A percentile compares a stretch with the other conserved stretches of the same genome.
Evolutionary conservation across 2,329 filamentous ascomycete genomes (phyloP).

Genomic region (Fusarium goolgardi): DNA sequence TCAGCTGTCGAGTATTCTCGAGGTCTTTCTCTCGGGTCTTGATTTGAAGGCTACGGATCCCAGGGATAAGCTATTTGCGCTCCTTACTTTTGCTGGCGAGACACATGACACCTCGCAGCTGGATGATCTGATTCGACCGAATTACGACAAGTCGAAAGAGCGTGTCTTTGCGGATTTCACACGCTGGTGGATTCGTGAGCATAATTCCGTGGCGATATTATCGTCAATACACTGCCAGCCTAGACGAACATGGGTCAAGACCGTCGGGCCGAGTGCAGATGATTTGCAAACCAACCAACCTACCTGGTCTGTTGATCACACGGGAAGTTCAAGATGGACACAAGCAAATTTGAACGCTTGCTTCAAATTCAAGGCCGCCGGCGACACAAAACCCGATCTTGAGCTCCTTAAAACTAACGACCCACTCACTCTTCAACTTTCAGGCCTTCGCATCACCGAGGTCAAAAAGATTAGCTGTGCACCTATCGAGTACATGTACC

Average conservation of each 20-base stretch:
- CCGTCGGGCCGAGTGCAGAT: neutral
- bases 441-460: constrained; percentile 1
- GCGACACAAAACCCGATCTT: constrained; percentile 11
- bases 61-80: constrained; percentile 30
- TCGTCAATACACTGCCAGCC: constrained; percentile 30
- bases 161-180: constrained; percentile 38
- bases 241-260: constrained; percentile 25
- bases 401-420: neutral
- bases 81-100: constrained; percentile 33
- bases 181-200: constrained; percentile 32
- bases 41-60: constrained; percentile 38
- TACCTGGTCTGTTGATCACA: constrained; percentile 26
- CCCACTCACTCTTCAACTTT: constrained; percentile 10
- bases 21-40: constrained; percentile 28
- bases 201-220: constrained; percentile 25
- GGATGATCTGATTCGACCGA: constrained; percentile 29
- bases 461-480: constrained; percentile 17
- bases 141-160: constrained; percentile 29
- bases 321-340: constrained; percentile 20
- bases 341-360: constrained; percentile 19
- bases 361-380: constrained; percentile 24
- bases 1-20: constrained; percentile 16
- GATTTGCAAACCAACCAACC: neutral
- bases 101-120: constrained; percentile 11
- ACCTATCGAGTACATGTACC: constrained; percentile 23